A percentile compares a stretch with the other conserved stretches of the same genome.
Evolutionary conservation across 2,329 filamentous ascomycete genomes (phyloP).

Genomic region (Fusarium pseudoanthophilum): DNA sequence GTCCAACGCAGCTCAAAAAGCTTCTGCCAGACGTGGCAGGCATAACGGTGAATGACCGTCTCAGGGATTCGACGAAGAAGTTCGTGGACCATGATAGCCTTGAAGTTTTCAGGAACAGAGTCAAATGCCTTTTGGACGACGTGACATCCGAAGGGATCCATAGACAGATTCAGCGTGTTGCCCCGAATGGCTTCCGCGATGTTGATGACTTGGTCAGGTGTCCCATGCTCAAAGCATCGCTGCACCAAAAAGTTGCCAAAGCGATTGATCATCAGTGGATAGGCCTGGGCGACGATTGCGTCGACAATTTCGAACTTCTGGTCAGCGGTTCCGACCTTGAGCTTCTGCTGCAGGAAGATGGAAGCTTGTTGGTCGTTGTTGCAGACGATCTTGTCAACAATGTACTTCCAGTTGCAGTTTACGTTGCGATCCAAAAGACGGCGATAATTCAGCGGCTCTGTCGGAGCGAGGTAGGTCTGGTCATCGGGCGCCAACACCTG

Average conservation of each 20-base stretch:
- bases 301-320: constrained; percentile 99
- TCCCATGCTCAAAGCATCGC: constrained; percentile 98
- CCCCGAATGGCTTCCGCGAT: constrained; percentile 95
- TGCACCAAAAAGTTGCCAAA: constrained; percentile 99
- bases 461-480: constrained; percentile 84
- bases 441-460: constrained; percentile 95
- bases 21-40: constrained; percentile 99
- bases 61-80: constrained; percentile 94
- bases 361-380: constrained; percentile 99
- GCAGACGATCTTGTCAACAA: constrained; percentile 99
- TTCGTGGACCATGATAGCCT: constrained; percentile 98
- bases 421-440: constrained; percentile 94
- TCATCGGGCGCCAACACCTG: constrained; percentile 64
- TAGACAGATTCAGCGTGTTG: constrained; percentile 92
- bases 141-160: constrained; percentile 98
- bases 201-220: constrained; percentile 90
- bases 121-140: constrained; percentile 99
- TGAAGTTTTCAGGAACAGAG: constrained; percentile 96
- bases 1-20: constrained; percentile 98
- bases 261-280: constrained; percentile 96
- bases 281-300: constrained; percentile 93
- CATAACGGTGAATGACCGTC: constrained; percentile 98
- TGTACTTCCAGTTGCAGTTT: constrained; percentile 99
- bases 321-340: constrained; percentile 93
- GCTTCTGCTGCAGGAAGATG: constrained; percentile 98